Conservation (phyloP, 2,329 filamentous ascomycete genomes). For the Rachicladosporium sp. region DNA sequence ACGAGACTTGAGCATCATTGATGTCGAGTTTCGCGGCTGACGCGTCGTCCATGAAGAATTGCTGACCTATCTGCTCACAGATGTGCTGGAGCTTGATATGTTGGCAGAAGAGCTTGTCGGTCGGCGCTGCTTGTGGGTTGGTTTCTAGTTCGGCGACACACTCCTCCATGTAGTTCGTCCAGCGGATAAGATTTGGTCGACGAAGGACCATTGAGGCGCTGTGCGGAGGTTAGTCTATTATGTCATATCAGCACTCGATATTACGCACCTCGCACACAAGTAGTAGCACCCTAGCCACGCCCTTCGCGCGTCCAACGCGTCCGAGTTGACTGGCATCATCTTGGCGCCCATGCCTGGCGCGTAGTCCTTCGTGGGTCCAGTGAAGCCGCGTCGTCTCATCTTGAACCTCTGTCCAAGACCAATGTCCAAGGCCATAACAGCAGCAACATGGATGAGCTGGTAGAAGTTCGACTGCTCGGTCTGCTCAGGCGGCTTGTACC, state of each 20-base stretch:
- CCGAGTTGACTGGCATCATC: slow-evolving; percentile 28
- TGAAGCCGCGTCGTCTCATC: slow-evolving; percentile 24
- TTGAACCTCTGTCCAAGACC: slow-evolving; percentile 53
- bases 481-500: slow-evolving; percentile 74
- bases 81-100: slow-evolving; percentile 48
- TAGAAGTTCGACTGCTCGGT: slow-evolving; percentile 85
- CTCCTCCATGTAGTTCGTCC: slow-evolving; percentile 52
- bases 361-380: slow-evolving; percentile 22
- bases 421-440: slow-evolving; percentile 72
- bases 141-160: slow-evolving; percentile 45
- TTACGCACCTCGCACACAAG: slow-evolving; percentile 39
- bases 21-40: slow-evolving; percentile 38
- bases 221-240: slow-evolving; percentile 7
- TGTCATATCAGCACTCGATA: background rate
- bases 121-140: slow-evolving; percentile 44
- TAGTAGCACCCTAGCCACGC: slow-evolving; percentile 52
- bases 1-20: slow-evolving; percentile 43
- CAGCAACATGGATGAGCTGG: slow-evolving; percentile 69
- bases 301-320: slow-evolving; percentile 44
- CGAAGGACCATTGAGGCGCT: slow-evolving; percentile 48
- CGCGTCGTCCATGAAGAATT: slow-evolving; percentile 45
- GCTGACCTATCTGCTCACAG: slow-evolving; percentile 43
- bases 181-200: slow-evolving; percentile 46
- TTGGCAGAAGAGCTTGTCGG: slow-evolving; percentile 44
- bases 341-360: slow-evolving; percentile 13